Evolutionary conservation across 2,329 filamentous ascomycete species (phyloP).

Genomic region (Moelleriella libera): DNA sequence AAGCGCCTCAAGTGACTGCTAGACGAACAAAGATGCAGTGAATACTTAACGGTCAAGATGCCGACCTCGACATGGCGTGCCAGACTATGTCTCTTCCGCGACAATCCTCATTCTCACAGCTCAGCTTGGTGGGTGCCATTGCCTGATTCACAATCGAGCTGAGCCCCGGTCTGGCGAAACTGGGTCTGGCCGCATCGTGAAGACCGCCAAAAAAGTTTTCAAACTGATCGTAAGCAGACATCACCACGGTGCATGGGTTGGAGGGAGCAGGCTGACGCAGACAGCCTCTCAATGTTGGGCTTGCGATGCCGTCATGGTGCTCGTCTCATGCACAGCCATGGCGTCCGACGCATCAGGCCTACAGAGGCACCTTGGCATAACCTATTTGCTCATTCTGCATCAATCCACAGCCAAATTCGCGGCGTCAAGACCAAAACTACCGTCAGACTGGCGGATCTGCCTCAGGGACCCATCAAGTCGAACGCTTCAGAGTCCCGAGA

Average conservation of each 20-base stretch:
- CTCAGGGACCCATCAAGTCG: constrained; percentile 31
- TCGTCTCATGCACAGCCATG: constrained; percentile 1
- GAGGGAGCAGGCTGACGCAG: neutral
- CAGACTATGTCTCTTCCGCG: too few species aligned
- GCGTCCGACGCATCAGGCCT: too few species aligned
- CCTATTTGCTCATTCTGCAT: neutral
- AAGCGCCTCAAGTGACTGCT: too few species aligned
- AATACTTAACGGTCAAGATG: too few species aligned
- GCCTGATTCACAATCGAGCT: too few species aligned
- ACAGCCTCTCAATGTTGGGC: constrained; percentile 7
- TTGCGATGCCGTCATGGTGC: constrained; percentile 1
- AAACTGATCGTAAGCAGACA: neutral
- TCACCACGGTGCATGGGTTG: too few species aligned
- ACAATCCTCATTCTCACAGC: too few species aligned
- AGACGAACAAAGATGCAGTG: too few species aligned
- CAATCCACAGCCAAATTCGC: constrained; percentile 13
- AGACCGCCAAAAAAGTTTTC: neutral
- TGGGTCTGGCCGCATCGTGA: neutral
- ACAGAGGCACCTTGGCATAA: too few species aligned
- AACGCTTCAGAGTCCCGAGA: constrained; percentile 9
- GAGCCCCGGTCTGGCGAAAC: neutral
- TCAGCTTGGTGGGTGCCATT: too few species aligned
- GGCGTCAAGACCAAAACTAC: constrained; percentile 42
- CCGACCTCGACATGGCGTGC: too few species aligned
- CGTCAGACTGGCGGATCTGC: constrained; percentile 40